Evolutionary conservation across 129 eudicot species (phyloP), one percentile per base, ranked within the genome.

Genomic region (Pseudognaphalium luteoalbum): DNA sequence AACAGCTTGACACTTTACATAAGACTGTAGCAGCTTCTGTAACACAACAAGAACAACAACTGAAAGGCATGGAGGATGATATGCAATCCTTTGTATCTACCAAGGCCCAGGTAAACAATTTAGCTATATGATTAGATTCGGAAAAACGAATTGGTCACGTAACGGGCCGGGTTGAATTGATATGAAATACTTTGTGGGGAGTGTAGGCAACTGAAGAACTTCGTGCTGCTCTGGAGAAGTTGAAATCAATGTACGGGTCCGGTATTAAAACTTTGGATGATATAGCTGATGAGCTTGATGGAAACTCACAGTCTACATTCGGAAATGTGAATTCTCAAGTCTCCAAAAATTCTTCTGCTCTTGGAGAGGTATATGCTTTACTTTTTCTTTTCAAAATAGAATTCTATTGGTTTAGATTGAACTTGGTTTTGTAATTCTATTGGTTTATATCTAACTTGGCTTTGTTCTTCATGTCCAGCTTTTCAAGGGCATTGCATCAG

Each of bases 61-160:
- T 95, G 68, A 89, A 87, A 79, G 89, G 77, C 80, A 91, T 95
- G 96, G 91, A 91, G 81, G 94, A 91, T 75, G 99, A 95, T 76
- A 91, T 95, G 99, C 90, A 95, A 75, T 86, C 88, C 35, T 95
- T 95, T 74, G 97, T 95, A 71, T 86, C 94, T 41, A 91, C 96
- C 51, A 95, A 95, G 82, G 75, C 86, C 73, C 88, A 87, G 94
- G 99, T 91, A 67, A n/a, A 66, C 9, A 64, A 47, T 34, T 14
- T 21, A 28, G 39, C 21, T 44, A 33, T 20, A 65, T 7, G 44
- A 17, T 3, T 59, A 19, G 68, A 63, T 2, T 12, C 1, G 21
- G 37, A 5, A 63, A 32, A 17, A 32, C 17, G 21, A 34, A n/a
- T 0, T n/a, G 29, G 65, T 5, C 30, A 19, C 29, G 2, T 51